phyloP scores from a whole-genome alignment of 2,329 filamentous ascomycete species.

The Cytospora mali region DNA sequence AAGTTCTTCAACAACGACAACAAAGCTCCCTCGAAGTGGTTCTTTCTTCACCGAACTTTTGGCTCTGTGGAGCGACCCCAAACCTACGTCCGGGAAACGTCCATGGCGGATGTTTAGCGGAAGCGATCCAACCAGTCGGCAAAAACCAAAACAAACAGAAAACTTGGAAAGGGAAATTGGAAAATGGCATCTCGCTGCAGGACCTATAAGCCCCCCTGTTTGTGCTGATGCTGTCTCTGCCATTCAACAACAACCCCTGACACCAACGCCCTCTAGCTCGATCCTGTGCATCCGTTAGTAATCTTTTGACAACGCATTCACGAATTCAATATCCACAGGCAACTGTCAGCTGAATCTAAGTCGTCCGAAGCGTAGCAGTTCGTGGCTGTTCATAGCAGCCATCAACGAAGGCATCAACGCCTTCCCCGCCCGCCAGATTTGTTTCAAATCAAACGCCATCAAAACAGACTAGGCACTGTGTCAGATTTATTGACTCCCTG shows the following conservation, averaged over 20 bases:
- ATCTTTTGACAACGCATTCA: background rate
- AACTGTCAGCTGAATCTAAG: too few species aligned
- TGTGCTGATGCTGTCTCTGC: slow-evolving; percentile 11
- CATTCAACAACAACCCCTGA: slow-evolving; percentile 5
- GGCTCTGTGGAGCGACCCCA: background rate
- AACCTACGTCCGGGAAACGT: background rate
- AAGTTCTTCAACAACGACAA: background rate
- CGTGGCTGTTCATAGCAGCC: background rate
- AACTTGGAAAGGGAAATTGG: slow-evolving; percentile 30
- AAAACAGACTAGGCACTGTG: background rate
- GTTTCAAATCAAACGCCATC: background rate
- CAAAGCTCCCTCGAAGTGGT: background rate
- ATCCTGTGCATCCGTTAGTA: slow-evolving; percentile 6
- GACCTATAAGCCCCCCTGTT: slow-evolving; percentile 18
- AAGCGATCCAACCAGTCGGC: slow-evolving; percentile 18
- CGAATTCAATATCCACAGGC: background rate
- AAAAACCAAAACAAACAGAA: too few species aligned
- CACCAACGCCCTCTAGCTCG: slow-evolving; percentile 6
- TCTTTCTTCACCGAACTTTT: background rate
- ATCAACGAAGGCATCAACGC: background rate
- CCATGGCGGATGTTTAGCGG: slow-evolving; percentile 12
- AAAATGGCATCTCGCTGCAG: slow-evolving; percentile 27
- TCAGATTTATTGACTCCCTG: background rate
- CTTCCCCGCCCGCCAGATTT: background rate
- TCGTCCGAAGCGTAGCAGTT: background rate